Conservation (phyloP, 176 grass and related monocot genomes). For the Thalia dealbata region DNA sequence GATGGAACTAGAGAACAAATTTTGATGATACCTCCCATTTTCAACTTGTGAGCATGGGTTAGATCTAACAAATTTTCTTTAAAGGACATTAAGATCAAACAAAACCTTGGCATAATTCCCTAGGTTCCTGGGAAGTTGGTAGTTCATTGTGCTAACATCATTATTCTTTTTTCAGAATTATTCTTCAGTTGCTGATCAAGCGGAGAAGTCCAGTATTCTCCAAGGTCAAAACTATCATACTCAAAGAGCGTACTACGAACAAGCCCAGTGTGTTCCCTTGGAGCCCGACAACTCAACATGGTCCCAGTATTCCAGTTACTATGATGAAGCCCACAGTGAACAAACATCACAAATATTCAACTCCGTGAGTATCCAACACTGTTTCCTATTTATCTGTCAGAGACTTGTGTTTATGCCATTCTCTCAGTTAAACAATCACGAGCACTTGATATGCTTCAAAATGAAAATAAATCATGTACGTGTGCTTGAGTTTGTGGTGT, state of each 20-base stretch:
- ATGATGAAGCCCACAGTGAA: constrained; percentile 4
- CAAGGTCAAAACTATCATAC: neutral
- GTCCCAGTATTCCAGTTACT: neutral
- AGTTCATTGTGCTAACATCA: too few species aligned
- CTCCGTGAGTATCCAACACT: neutral
- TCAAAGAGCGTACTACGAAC: neutral
- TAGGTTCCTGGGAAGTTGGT: neutral
- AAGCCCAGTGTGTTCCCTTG: neutral
- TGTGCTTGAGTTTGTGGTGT: neutral
- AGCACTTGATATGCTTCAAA: neutral
- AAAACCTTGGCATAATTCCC: neutral
- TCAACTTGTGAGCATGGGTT: too few species aligned
- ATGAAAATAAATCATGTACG: neutral
- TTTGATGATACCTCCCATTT: too few species aligned
- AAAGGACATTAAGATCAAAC: too few species aligned
- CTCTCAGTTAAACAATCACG: neutral
- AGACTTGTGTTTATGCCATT: neutral
- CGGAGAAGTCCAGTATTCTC: neutral
- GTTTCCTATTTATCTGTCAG: neutral
- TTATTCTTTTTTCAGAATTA: constrained; percentile 6
- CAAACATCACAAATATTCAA: neutral
- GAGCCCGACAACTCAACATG: neutral
- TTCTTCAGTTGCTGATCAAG: neutral
- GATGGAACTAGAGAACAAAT: too few species aligned
- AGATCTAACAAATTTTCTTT: too few species aligned